Conservation (phyloP, 108 stramenopile species). For the Hondaea fermentalgiana region DNA sequence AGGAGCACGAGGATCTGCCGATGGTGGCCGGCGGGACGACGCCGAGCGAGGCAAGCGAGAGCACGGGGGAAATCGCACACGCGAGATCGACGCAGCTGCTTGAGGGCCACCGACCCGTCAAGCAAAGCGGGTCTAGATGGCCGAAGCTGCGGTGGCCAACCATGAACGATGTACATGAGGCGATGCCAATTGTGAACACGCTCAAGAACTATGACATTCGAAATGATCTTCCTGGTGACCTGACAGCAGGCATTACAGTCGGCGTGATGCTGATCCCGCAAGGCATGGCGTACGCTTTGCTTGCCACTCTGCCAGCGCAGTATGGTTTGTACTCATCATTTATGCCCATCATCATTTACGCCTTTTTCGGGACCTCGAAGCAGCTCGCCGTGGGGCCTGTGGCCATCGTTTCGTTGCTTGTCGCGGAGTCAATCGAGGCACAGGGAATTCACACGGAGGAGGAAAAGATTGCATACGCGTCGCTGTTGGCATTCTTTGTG, state of each 20-base stretch:
- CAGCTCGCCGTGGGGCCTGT: constrained; percentile 78
- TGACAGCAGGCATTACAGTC: constrained; percentile 16
- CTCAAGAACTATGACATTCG: background rate
- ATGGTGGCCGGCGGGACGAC: too few species aligned
- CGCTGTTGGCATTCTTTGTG: constrained; percentile 51
- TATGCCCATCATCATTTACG: constrained; percentile 63
- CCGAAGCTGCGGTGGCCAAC: background rate
- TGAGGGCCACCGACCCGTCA: background rate
- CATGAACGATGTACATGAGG: background rate
- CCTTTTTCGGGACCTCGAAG: constrained; percentile 62
- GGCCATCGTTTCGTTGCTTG: constrained; percentile 50
- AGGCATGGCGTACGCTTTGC: constrained; percentile 71
- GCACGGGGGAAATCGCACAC: too few species aligned
- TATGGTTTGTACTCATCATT: constrained; percentile 74
- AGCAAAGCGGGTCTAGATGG: background rate
- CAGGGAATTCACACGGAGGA: background rate
- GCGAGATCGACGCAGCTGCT: background rate
- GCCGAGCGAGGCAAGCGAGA: too few species aligned
- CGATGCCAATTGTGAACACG: background rate
- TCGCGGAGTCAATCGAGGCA: background rate
- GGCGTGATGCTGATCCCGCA: constrained; percentile 78
- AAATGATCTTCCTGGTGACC: background rate
- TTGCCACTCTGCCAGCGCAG: constrained; percentile 69
- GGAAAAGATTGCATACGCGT: constrained; percentile 25
- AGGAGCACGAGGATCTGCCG: too few species aligned